Evolutionary conservation across 192 early-diverging fungal genomes (phyloP).

Genomic region (Entophlyctis luteolus): DNA sequence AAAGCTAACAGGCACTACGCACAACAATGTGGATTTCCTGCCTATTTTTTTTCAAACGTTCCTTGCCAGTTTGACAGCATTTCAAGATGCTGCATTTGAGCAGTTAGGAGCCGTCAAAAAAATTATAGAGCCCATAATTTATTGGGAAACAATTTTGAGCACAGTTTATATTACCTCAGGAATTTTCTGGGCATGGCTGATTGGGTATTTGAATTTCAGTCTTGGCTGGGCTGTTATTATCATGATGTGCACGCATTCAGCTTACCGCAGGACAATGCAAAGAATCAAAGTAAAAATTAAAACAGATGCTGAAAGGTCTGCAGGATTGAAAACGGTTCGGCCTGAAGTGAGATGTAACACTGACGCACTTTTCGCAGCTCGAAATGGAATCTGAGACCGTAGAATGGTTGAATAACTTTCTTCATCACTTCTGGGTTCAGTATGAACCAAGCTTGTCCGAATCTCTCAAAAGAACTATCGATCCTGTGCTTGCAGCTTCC

Average conservation of each 20-base stretch:
- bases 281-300: constrained; percentile 19
- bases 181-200: constrained; percentile 20
- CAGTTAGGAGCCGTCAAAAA: background rate
- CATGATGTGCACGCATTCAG: constrained; percentile 15
- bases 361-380: background rate
- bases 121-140: constrained; percentile 2
- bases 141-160: constrained; percentile 16
- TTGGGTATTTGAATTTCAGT: constrained; percentile 25
- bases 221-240: constrained; percentile 25
- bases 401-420: constrained; percentile 88
- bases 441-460: constrained; percentile 81
- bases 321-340: constrained; percentile 10
- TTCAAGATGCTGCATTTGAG: background rate
- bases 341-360: background rate
- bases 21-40: background rate
- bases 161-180: constrained; percentile 16
- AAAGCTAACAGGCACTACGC: background rate
- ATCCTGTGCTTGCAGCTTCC: constrained; percentile 66
- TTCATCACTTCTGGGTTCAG: constrained; percentile 83
- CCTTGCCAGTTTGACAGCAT: background rate
- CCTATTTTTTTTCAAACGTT: background rate
- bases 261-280: constrained; percentile 18
- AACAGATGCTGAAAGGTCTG: constrained; percentile 2
- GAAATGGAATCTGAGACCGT: constrained; percentile 54
- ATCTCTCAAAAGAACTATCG: constrained; percentile 65